These are phyloP conservation scores for Prunus padus DNA, from an alignment of 306 rosid species.

Conservation along the genomic window DNA sequence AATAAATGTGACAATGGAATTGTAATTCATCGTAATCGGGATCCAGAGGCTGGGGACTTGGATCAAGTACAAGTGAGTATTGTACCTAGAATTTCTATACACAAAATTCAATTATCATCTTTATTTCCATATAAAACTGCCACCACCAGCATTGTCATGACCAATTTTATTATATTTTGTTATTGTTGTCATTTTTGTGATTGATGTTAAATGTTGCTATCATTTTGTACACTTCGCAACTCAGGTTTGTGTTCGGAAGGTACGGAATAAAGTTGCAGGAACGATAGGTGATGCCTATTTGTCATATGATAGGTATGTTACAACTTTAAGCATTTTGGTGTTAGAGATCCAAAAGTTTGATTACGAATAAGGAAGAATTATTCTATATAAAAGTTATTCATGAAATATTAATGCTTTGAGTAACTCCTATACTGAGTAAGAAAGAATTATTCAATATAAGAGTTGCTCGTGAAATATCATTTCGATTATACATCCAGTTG, in stretches of 20 bases:
- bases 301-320: constrained; percentile 63
- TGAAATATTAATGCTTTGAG: background rate
- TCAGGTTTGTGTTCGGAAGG: constrained; percentile 82
- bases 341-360: background rate
- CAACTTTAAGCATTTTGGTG: constrained; percentile 4
- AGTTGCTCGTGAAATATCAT: no score
- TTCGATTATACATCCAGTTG: no score
- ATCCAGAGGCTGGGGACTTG: constrained; percentile 75
- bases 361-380: no score
- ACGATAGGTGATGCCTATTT: constrained; percentile 73
- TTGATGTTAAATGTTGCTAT: constrained; percentile 8
- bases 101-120: background rate
- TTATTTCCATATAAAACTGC: background rate
- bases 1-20: constrained; percentile 95
- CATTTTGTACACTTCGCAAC: constrained; percentile 19
- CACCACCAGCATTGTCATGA: background rate
- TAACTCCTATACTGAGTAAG: no score
- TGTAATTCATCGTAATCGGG: constrained; percentile 85
- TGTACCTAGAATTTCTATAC: background rate
- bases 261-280: constrained; percentile 85
- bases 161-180: background rate
- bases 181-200: constrained; percentile 8
- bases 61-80: constrained; percentile 74
- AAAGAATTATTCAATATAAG: no score
- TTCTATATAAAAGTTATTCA: no score